Conservation (phyloP, 2,329 filamentous ascomycete genomes). For the Elsinoe arachidis region DNA sequence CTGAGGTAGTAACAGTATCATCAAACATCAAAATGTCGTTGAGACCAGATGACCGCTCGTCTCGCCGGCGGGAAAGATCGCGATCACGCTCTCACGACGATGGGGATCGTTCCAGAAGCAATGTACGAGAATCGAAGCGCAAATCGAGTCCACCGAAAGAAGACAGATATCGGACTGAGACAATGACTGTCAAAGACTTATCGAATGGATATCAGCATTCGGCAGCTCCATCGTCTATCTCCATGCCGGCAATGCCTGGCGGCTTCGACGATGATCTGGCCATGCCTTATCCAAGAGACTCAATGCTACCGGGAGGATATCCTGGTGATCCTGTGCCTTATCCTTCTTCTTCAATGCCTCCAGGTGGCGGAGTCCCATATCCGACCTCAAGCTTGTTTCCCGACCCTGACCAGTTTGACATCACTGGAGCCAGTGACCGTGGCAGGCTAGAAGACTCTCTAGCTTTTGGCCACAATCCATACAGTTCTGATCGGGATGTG, state of each 20-base stretch:
- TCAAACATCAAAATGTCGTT: slow-evolving; percentile 1
- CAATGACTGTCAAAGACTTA: neutral
- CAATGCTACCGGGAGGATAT: slow-evolving; percentile 2
- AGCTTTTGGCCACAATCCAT: slow-evolving; percentile 7
- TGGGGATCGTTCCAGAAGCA: slow-evolving; percentile 6
- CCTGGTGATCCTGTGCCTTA: neutral
- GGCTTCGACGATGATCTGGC: neutral
- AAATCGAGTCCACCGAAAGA: slow-evolving; percentile 3
- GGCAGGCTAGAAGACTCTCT: slow-evolving; percentile 8
- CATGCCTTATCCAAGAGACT: slow-evolving; percentile 6
- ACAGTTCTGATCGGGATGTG: neutral
- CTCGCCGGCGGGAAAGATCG: slow-evolving; percentile 7
- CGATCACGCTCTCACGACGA: slow-evolving; percentile 1
- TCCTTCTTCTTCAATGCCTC: neutral
- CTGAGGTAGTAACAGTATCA: too few relatives aligned
- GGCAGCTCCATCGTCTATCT: neutral
- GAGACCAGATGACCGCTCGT: slow-evolving; percentile 12
- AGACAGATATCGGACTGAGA: neutral
- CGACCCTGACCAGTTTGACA: slow-evolving; percentile 9
- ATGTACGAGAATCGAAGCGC: slow-evolving; percentile 2
- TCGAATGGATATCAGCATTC: neutral
- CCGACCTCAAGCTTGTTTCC: slow-evolving; percentile 11
- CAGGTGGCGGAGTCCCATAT: slow-evolving; percentile 3
- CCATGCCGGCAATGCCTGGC: slow-evolving; percentile 11
- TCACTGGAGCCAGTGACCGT: slow-evolving; percentile 5